A percentile compares a stretch with the other conserved stretches of the same genome.
Conservation (phyloP, 495 filamentous ascomycete genomes). For the Xanthoparmelia taractica region DNA sequence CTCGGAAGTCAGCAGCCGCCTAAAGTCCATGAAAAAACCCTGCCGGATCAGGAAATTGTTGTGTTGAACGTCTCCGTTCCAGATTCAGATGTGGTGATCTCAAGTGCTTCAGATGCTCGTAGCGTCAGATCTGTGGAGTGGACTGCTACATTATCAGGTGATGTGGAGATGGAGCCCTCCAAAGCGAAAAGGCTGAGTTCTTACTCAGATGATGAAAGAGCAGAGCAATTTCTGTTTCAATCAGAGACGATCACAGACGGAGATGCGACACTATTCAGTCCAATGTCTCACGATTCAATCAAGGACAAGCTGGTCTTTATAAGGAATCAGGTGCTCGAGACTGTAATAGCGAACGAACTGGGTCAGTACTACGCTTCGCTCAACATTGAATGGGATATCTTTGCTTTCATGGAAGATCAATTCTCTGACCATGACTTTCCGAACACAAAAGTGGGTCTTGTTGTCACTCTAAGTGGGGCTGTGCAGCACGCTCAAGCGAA, state of each 20-base stretch:
- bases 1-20: neutral
- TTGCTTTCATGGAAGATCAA: slow-evolving; percentile 6
- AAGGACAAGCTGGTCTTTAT: neutral
- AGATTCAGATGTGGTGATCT: too few species aligned
- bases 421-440: neutral
- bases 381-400: neutral
- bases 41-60: neutral
- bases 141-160: neutral
- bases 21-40: neutral
- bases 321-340: neutral
- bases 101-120: too few species aligned
- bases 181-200: neutral
- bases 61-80: neutral
- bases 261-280: neutral
- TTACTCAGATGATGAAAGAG: neutral
- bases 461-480: slow-evolving; percentile 21
- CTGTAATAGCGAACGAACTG: neutral
- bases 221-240: neutral
- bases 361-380: neutral
- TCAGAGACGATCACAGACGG: neutral
- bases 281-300: neutral
- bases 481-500: slow-evolving; percentile 24
- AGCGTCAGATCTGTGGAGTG: neutral
- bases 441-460: slow-evolving; percentile 10
- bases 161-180: neutral